phyloP scores from a whole-genome alignment of 73 alveolate genomes.

The Tetrahymena elliotti region DNA sequence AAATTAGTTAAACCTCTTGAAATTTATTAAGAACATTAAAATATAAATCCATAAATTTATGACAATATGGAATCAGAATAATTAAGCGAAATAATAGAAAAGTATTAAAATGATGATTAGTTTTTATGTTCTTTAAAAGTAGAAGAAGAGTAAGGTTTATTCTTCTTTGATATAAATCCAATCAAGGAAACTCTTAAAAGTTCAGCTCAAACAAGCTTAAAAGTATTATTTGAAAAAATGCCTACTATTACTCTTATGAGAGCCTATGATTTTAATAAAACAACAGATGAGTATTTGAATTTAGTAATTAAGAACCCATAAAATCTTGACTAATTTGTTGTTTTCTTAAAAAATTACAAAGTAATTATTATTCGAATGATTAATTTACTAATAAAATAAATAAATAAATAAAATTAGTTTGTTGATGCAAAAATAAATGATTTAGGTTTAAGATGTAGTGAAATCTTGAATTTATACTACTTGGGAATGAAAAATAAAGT shows the following conservation, averaged over 20 bases:
- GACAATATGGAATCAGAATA: neutral
- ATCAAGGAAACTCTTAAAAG: constrained; percentile 47
- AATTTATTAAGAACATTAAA: neutral
- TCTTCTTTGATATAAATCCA: constrained; percentile 51
- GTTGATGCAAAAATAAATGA: neutral
- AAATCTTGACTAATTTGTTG: neutral
- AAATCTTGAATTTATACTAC: neutral
- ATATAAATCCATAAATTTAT: neutral
- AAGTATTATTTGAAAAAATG: neutral
- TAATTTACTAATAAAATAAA: neutral
- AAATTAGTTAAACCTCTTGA: neutral
- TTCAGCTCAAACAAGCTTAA: constrained; percentile 21
- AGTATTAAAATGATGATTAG: constrained; percentile 43
- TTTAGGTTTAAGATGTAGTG: neutral
- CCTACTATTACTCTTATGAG: neutral
- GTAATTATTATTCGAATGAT: too few relatives aligned
- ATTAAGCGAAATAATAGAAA: constrained; percentile 38
- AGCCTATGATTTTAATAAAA: neutral
- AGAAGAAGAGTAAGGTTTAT: constrained; percentile 47
- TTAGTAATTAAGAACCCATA: neutral
- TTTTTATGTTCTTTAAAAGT: constrained; percentile 45
- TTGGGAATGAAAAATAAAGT: neutral
- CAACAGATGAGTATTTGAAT: neutral
- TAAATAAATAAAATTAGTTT: neutral
- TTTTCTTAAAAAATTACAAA: neutral